Conservation (phyloP, 192 early-diverging fungal species). For the Spizellomyces sp. region DNA sequence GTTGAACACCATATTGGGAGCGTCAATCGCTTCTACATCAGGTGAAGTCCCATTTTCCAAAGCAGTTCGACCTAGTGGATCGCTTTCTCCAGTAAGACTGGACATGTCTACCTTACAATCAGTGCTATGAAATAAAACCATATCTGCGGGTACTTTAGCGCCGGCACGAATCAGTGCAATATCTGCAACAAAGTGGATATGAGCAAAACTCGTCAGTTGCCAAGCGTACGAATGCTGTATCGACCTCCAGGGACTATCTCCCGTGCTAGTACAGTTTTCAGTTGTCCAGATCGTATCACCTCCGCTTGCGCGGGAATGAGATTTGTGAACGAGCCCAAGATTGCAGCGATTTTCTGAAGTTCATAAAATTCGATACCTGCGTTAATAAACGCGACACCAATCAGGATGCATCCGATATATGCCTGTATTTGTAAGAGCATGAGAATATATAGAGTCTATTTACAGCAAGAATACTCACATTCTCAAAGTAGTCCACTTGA, state of each 20-base stretch:
- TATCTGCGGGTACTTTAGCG: slow-evolving; percentile 51
- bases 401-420: slow-evolving; percentile 53
- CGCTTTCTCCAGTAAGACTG: slow-evolving; percentile 54
- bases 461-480: slow-evolving; percentile 55
- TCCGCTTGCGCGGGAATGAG: slow-evolving; percentile 44
- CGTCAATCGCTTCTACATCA: slow-evolving; percentile 42
- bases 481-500: slow-evolving; percentile 72
- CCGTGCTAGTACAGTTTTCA: slow-evolving; percentile 21
- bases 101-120: slow-evolving; percentile 56
- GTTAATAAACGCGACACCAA: slow-evolving; percentile 57
- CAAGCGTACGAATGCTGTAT: not conserved
- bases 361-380: slow-evolving; percentile 61
- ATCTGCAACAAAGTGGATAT: slow-evolving; percentile 25
- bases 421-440: slow-evolving; percentile 1
- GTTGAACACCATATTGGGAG: slow-evolving; percentile 52
- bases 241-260: slow-evolving; percentile 45
- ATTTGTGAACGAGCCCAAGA: slow-evolving; percentile 74
- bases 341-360: slow-evolving; percentile 68
- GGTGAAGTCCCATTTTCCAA: slow-evolving; percentile 15
- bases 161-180: slow-evolving; percentile 41
- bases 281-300: slow-evolving; percentile 37
- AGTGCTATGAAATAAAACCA: slow-evolving; percentile 31
- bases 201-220: not conserved
- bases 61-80: slow-evolving; percentile 36
- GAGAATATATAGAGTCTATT: not conserved